Conservation (phyloP, 1,139 yeast genomes). For the Kodamaea plutei region DNA sequence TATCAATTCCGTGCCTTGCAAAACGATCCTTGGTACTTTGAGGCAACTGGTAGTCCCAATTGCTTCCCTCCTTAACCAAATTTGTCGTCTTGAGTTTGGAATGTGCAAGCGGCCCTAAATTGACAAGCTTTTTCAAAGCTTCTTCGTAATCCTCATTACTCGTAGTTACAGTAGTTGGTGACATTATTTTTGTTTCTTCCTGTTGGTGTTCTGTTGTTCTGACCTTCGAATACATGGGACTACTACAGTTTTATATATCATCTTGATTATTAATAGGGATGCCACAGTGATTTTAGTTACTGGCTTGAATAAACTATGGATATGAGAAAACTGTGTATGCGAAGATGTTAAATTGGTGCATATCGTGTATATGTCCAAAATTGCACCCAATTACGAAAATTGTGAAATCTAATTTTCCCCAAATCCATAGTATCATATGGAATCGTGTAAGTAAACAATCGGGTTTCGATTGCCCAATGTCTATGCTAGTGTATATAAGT, state of each 20-base stretch:
- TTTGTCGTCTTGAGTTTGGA: slow-evolving; percentile 6
- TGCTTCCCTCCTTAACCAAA: slow-evolving; percentile 6
- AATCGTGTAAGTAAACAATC: no score
- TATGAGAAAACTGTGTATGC: no score
- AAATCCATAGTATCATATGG: no score
- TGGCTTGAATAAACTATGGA: no score
- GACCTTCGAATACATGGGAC: not conserved
- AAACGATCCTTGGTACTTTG: slow-evolving; percentile 29
- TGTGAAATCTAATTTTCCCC: no score
- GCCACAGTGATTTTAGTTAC: not conserved
- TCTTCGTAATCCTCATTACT: slow-evolving; percentile 11
- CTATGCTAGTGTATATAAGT: no score
- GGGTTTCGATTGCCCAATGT: no score
- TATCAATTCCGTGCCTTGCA: slow-evolving; percentile 35
- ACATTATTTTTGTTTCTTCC: slow-evolving; percentile 8
- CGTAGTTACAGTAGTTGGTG: slow-evolving; percentile 11
- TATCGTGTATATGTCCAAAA: no score
- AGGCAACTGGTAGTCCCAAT: slow-evolving; percentile 25
- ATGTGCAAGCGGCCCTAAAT: slow-evolving; percentile 10
- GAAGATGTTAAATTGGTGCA: no score
- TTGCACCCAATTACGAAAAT: no score
- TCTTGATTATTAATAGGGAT: not conserved
- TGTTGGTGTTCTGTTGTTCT: not conserved
- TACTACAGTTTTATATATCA: not conserved
- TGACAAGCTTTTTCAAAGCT: slow-evolving; percentile 10